Evolutionary conservation across 768 basidiomycete species (phyloP).

Genomic region (Lentinula boryana): DNA sequence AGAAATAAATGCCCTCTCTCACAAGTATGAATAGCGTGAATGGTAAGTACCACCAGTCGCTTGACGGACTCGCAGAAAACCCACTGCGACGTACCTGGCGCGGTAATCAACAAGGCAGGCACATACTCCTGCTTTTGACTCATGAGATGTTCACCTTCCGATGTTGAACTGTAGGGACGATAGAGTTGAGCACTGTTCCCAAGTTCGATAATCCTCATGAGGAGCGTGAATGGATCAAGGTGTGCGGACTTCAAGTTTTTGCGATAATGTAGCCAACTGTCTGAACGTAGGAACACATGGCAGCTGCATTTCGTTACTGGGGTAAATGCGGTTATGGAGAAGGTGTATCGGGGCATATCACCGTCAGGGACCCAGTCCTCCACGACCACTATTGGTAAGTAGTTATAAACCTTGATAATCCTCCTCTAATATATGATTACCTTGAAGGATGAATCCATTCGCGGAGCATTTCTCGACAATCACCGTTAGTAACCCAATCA

Average conservation of each 20-base stretch:
- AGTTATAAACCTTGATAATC: not conserved
- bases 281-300: constrained; percentile 16
- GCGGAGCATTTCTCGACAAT: constrained; percentile 21
- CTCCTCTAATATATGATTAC: not conserved
- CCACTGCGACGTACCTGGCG: constrained; percentile 9
- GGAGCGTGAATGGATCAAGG: constrained; percentile 23
- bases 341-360: constrained; percentile 20
- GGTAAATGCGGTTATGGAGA: constrained; percentile 15
- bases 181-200: constrained; percentile 15
- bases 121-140: not conserved
- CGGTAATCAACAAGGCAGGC: constrained; percentile 7
- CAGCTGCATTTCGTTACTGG: constrained; percentile 21
- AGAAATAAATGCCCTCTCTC: not conserved
- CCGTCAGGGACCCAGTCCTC: constrained; percentile 17
- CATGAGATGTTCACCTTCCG: no score
- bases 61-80: constrained; percentile 4
- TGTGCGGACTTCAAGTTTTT: not conserved
- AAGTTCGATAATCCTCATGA: constrained; percentile 18
- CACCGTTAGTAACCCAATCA: constrained; percentile 10
- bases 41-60: not conserved
- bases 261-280: not conserved
- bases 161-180: constrained; percentile 7
- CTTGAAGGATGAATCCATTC: constrained; percentile 20
- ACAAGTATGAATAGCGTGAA: not conserved
- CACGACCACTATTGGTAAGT: constrained; percentile 20